A percentile compares a stretch with the other conserved stretches of the same genome.
Conservation (phyloP, 179 eudicot genomes). For the Carnegiea gigantea region DNA sequence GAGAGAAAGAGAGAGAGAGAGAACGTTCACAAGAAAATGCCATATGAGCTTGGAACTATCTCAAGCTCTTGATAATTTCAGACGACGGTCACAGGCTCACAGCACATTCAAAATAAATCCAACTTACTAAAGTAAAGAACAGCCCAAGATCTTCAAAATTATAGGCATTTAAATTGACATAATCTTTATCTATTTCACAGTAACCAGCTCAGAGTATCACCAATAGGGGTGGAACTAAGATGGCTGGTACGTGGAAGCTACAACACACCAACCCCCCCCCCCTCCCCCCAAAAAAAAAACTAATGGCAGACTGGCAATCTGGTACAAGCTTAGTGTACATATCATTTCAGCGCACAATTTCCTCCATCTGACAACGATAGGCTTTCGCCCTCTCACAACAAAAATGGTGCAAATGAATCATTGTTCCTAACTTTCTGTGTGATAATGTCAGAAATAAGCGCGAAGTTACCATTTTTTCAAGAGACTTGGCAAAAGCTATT, state of each 20-base stretch:
- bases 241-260: too few species aligned
- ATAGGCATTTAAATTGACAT: too few species aligned
- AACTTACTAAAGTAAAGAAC: too few species aligned
- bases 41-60: too few species aligned
- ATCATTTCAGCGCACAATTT: conserved; percentile 3
- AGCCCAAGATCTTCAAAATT: too few species aligned
- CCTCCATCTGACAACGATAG: background rate
- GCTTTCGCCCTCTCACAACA: conserved; percentile 9
- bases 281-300: too few species aligned
- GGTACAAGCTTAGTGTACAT: conserved; percentile 19
- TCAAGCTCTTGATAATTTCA: background rate
- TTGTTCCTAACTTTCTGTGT: background rate
- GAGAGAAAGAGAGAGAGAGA: too few species aligned
- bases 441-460: background rate
- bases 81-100: background rate
- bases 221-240: too few species aligned
- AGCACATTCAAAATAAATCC: background rate
- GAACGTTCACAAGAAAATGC: too few species aligned
- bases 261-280: too few species aligned
- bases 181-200: too few species aligned
- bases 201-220: too few species aligned
- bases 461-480: background rate
- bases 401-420: background rate
- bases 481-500: conserved; percentile 1
- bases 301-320: background rate